A percentile compares a stretch with the other conserved stretches of the same genome.
These are phyloP conservation scores for Sphaerostilbella broomeana DNA, from an alignment of 2,329 filamentous ascomycete genomes.

Conservation along the genomic window DNA sequence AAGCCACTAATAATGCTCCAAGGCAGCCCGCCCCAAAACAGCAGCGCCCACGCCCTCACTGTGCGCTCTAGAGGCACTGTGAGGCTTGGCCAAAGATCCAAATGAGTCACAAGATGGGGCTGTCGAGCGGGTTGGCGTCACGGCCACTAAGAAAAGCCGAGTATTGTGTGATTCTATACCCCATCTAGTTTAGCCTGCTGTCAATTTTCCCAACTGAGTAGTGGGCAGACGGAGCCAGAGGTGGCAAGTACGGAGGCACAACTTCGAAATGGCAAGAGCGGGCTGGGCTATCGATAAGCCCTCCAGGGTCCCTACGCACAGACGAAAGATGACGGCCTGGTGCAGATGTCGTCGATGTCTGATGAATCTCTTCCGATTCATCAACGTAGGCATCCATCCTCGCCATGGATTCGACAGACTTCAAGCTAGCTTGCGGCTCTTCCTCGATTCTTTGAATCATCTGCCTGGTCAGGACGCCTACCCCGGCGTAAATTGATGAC, in stretches of 20 bases:
- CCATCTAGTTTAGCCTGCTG: conserved; percentile 4
- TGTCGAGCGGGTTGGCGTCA: conserved; percentile 6
- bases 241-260: neutral
- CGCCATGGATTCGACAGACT: too few relatives aligned
- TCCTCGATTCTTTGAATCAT: too few relatives aligned
- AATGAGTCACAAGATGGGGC: conserved; percentile 14
- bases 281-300: neutral
- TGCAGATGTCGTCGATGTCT: too few relatives aligned
- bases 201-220: neutral
- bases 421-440: neutral
- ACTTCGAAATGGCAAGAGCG: too few relatives aligned
- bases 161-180: conserved; percentile 5
- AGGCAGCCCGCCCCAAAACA: too few relatives aligned
- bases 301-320: neutral
- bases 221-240: neutral
- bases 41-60: too few relatives aligned
- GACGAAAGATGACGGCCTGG: neutral
- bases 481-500: too few relatives aligned
- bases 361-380: neutral
- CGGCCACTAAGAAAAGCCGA: conserved; percentile 11
- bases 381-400: neutral
- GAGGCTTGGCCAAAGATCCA: too few relatives aligned
- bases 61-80: too few relatives aligned
- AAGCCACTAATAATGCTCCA: too few relatives aligned
- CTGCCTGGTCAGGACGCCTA: too few relatives aligned